Evolutionary conservation across 129 eudicot genomes (phyloP), one percentile per base, ranked within the genome.

Genomic region (Kitagawia praeruptora): DNA sequence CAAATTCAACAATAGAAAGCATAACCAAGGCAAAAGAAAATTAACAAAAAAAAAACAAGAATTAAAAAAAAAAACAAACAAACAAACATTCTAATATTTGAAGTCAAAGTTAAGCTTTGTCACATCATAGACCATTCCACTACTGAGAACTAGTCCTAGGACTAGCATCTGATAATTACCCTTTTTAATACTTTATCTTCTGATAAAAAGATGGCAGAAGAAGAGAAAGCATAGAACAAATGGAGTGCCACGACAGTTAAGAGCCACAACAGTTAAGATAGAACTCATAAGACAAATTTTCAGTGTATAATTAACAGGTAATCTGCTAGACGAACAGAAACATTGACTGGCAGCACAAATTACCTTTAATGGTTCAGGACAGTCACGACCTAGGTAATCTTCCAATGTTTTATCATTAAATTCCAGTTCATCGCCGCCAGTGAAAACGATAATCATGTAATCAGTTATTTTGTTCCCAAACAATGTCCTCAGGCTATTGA

Each of bases 341-440:
- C 23, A 67, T 31, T 61, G 16, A 61, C 11, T 13, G 41, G 39
- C 44, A 69, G 75, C n/a, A 70, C 4, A 70, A 37, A 39, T 39
- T 74, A 74, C 97, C 98, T 84, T 85, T 56, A 93, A 81, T 27
- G 96, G 85, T 77, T 79, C 81, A 39, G 93, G 93, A 82, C 88
- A 87, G 25, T 86, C 84, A 75, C 84, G 81, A 79, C 86, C 86
- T 71, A 94, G 81, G 81, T 89, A 90, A 38, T 88, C 91, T 78
- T 94, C 92, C 82, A 94, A 84, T 66, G 91, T 87, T 81, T 88
- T 83, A 0, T 85, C 93, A 72, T 88, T 84, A 23, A 85, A 91
- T 76, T 92, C 95, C 66, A 90, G 97, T 69, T 87, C 93, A 89
- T 95, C 99, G 25, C 99, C 99, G 40, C 96, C 93, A 31, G 99